phyloP scores from a whole-genome alignment of 345 rosid genomes.

The Cardiospermum halicacabum region DNA sequence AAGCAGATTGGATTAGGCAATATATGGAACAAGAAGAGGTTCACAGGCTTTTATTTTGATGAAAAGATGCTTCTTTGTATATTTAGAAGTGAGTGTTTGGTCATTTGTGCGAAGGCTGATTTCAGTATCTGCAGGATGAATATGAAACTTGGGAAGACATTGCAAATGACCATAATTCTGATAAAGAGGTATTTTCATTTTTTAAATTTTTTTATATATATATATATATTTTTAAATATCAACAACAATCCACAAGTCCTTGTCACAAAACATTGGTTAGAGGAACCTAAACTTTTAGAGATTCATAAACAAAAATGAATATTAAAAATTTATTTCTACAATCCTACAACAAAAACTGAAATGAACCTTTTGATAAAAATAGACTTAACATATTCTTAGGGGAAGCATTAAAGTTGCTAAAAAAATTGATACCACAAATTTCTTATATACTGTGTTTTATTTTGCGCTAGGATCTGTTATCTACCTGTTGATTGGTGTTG shows the following conservation, averaged over 20 bases:
- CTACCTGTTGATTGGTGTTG: conserved; percentile 3
- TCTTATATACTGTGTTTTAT: background rate
- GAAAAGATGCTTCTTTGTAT: background rate
- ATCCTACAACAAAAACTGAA: background rate
- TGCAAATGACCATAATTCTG: conserved; percentile 27
- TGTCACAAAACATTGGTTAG: background rate
- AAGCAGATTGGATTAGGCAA: conserved; percentile 88
- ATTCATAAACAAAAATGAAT: background rate
- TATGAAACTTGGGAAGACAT: conserved; percentile 69
- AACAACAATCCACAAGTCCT: background rate
- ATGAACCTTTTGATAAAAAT: background rate
- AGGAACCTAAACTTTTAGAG: background rate
- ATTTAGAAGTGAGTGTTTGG: background rate
- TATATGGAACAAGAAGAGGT: conserved; percentile 92
- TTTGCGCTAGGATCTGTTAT: background rate
- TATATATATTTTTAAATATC: background rate
- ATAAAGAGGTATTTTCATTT: conserved; percentile 41
- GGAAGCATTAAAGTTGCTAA: background rate
- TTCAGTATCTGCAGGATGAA: conserved; percentile 47
- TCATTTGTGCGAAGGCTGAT: background rate
- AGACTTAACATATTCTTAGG: background rate
- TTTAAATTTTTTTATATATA: background rate
- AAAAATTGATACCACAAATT: background rate
- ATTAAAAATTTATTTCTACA: background rate
- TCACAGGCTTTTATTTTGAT: conserved; percentile 11